Conservation (phyloP, 495 filamentous ascomycete species). For the Hypoxylon lenormandii region DNA sequence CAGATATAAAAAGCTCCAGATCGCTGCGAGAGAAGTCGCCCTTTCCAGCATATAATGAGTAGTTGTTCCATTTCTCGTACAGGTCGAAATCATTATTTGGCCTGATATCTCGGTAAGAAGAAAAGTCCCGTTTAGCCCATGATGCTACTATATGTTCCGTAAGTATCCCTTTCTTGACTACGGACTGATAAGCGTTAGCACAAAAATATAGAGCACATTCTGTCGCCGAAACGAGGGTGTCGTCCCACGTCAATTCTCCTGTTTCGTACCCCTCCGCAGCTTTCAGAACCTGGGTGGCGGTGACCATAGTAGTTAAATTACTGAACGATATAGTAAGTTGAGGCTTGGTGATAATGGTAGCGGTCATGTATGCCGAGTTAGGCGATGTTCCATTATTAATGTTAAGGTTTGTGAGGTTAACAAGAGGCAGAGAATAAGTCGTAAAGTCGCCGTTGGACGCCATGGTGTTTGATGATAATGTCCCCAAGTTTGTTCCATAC, state of each 20-base stretch:
- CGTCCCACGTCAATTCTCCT: constrained; percentile 20
- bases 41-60: constrained; percentile 12
- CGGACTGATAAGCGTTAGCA: constrained; percentile 28
- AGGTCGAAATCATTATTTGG: background rate
- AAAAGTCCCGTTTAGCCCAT: constrained; percentile 23
- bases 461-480: background rate
- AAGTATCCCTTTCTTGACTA: constrained; percentile 21
- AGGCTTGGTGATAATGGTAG: constrained; percentile 15
- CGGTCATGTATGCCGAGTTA: constrained; percentile 9
- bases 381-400: background rate
- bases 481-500: constrained; percentile 3
- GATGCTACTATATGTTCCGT: constrained; percentile 23
- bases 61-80: constrained; percentile 33
- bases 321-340: constrained; percentile 29
- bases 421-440: constrained; percentile 11
- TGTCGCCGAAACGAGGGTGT: constrained; percentile 30
- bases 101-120: constrained; percentile 7
- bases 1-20: constrained; percentile 23
- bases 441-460: background rate
- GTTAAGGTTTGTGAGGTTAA: constrained; percentile 20
- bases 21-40: constrained; percentile 13
- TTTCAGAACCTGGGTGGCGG: constrained; percentile 14
- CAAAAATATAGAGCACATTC: constrained; percentile 43
- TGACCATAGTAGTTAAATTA: constrained; percentile 29
- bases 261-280: constrained; percentile 12